A percentile compares a stretch with the other conserved stretches of the same genome.
phyloP scores from a whole-genome alignment of 225 moss, liverwort and hornwort species.

The Polytrichum commune region DNA sequence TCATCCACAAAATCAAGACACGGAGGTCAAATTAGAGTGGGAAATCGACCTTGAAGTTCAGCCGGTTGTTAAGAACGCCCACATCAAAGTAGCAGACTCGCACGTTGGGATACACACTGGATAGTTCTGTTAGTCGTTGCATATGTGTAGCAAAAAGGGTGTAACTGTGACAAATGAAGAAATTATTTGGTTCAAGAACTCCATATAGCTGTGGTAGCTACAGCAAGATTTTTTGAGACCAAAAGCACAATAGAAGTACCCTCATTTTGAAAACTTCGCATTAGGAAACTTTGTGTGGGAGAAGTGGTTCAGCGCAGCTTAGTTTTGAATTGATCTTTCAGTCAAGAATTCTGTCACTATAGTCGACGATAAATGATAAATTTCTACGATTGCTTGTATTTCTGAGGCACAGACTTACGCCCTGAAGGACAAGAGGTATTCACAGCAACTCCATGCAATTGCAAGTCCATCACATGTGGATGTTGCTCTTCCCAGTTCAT shows the following conservation, averaged over 20 bases:
- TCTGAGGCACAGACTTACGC: constrained; percentile 46
- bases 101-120: constrained; percentile 76
- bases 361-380: too few relatives aligned
- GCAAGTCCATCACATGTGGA: constrained; percentile 88
- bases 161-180: constrained; percentile 40
- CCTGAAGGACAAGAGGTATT: constrained; percentile 71
- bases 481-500: constrained; percentile 87
- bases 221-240: not conserved
- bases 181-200: too few relatives aligned
- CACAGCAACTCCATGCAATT: constrained; percentile 97
- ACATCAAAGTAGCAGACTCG: constrained; percentile 74
- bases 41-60: constrained; percentile 71
- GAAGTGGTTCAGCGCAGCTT: not conserved
- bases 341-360: too few relatives aligned
- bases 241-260: not conserved
- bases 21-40: constrained; percentile 2
- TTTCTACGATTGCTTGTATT: too few relatives aligned
- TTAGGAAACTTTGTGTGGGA: not conserved
- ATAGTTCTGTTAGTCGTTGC: constrained; percentile 69
- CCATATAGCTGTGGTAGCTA: too few relatives aligned
- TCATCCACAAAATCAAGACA: not conserved
- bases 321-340: too few relatives aligned
- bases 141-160: constrained; percentile 93
- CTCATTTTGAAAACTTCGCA: too few relatives aligned
- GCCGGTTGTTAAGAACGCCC: constrained; percentile 48